Percentiles rank a stretch among this genome's conserved stretches.
Conservation (phyloP, 2,329 filamentous ascomycete genomes). For the Ceratocystiopsis sp. region DNA sequence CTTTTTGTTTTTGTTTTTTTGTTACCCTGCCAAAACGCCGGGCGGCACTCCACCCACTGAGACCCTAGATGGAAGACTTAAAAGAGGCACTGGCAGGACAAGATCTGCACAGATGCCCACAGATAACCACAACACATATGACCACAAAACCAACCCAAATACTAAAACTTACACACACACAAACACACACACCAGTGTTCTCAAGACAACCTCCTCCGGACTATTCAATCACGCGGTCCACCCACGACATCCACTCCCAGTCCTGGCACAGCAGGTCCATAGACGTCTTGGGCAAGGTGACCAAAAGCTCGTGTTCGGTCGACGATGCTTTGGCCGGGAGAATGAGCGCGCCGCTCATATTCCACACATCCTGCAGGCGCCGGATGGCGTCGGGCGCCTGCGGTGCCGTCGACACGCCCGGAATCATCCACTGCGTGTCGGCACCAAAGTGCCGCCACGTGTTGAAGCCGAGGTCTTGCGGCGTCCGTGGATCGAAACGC, state of each 20-base stretch:
- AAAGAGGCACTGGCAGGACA: too few relatives aligned
- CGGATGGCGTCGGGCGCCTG: constrained; percentile 15
- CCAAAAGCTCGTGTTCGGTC: constrained; percentile 14
- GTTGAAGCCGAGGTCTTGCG: constrained; percentile 24
- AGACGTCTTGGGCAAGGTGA: constrained; percentile 15
- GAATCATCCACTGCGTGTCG: constrained; percentile 20
- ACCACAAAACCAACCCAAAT: too few relatives aligned
- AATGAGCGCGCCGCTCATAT: constrained; percentile 17
- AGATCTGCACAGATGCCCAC: too few relatives aligned
- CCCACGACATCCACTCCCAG: constrained; percentile 14
- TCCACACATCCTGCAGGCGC: constrained; percentile 15
- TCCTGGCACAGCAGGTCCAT: constrained; percentile 15
- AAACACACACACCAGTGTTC: too few relatives aligned
- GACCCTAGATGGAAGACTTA: too few relatives aligned
- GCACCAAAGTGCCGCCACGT: constrained; percentile 28
- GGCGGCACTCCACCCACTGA: too few relatives aligned
- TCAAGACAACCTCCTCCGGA: too few relatives aligned
- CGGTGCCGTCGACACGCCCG: constrained; percentile 8
- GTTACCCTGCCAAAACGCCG: too few relatives aligned
- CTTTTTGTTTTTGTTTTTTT: too few relatives aligned
- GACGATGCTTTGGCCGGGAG: constrained; percentile 14
- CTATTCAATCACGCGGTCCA: constrained; percentile 10
- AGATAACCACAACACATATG: too few relatives aligned
- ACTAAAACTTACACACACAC: not conserved
- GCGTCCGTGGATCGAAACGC: constrained; percentile 22